Base-by-base conservation (phyloP, 2,329 filamentous ascomycete species). In the Exophiala sp. region DNA sequence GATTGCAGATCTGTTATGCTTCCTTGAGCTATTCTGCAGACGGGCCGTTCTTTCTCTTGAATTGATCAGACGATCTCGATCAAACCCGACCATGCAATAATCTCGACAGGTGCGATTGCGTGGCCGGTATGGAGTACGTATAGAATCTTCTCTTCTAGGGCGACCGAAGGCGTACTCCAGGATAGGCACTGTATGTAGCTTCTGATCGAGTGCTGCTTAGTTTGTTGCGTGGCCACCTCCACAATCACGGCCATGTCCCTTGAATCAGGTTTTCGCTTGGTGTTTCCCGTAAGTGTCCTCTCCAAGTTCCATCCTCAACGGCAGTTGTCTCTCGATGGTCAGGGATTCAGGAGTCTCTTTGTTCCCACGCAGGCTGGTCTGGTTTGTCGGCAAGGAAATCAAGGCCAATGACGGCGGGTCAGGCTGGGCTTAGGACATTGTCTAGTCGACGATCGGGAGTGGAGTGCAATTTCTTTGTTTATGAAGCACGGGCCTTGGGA, bases 401-500 rank as follows among this genome's bases (percentile, higher is more conserved):
- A 39, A 38, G 32, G 22, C 52, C 48, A 54, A 54, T 54, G 40
- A 34, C 47, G 42, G 29, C 14, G 38, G 24, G 13, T 24, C 27
- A 47, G 45, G 43, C 24, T 40, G 35, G 27, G 29, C 14, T 41
- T 30, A 23, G 38, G 38, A 42, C 39, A 48, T 39, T 50, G 40
- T 43, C 50, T 55, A 52, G 52, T 39, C 24, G 52, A 19, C 37
- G 48, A 55, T 55, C 48, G 42, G 52, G 27, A 19, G 48, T 55
- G 52, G 52, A 40, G 52, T 37, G 44, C 45, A 51, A 27, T 52
- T 55, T 46, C 52, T 48, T 46, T 54, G 51, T 37, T 46, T 38
- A 45, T 46, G 48, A 47, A 40, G 32, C 38, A 35, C 37, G 30
- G 45, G 32, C 52, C 47, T 21, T 23, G 38, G 43, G n/a, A 38